A percentile compares a stretch with the other conserved stretches of the same genome.
These are phyloP conservation scores for Fraxinus baroniana DNA, from an alignment of 305 asterid species.

Conservation along the genomic window DNA sequence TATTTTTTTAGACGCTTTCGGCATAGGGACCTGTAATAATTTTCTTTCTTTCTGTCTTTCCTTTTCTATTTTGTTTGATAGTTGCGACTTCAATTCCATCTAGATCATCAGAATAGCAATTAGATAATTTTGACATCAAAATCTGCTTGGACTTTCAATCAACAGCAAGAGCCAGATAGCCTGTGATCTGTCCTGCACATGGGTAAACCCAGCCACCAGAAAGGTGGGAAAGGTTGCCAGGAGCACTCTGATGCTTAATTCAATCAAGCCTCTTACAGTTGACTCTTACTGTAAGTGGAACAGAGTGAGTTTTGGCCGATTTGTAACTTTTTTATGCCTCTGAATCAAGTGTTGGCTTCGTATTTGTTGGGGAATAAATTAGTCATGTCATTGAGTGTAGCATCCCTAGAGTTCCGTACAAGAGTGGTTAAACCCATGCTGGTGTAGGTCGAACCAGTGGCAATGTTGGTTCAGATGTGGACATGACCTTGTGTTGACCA, in stretches of 20 bases:
- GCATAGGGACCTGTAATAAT: background rate
- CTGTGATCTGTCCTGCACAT: background rate
- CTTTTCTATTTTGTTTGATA: background rate
- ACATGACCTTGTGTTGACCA: background rate
- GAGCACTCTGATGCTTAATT: background rate
- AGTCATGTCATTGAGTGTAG: background rate
- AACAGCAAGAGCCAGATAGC: background rate
- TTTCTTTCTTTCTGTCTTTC: background rate
- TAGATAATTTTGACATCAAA: background rate
- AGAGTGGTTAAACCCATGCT: background rate
- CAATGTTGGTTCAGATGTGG: background rate
- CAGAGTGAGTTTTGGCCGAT: background rate
- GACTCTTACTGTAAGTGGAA: background rate
- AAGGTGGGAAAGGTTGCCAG: background rate
- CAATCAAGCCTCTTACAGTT: background rate
- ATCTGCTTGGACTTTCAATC: background rate
- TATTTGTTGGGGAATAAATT: background rate
- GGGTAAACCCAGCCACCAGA: background rate
- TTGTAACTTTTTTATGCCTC: background rate
- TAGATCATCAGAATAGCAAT: background rate
- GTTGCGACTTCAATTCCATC: background rate
- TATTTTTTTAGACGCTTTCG: background rate
- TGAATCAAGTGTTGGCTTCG: background rate
- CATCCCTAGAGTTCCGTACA: background rate
- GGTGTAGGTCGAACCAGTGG: background rate